Evolutionary conservation across 1,139 yeast genomes (phyloP).

Genomic region (Pichia sp.): DNA sequence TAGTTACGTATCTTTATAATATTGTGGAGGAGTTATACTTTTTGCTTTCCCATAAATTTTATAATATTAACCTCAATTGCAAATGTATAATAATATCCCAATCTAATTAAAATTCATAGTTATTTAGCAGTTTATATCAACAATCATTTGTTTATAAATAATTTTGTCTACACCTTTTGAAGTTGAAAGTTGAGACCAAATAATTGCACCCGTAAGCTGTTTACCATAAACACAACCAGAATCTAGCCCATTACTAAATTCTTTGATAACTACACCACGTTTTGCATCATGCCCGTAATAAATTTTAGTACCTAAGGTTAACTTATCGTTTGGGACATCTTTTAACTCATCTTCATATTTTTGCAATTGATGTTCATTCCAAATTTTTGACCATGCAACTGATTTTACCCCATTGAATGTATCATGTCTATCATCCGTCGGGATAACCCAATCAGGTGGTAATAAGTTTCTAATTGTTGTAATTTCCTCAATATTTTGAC

Average conservation of each 20-base stretch:
- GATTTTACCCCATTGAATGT: conserved; percentile 59
- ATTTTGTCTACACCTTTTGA: conserved; percentile 1
- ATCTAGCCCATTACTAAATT: conserved; percentile 74
- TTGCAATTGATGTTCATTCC: conserved; percentile 44
- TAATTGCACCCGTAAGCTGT: conserved; percentile 57
- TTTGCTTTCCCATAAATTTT: too few species aligned
- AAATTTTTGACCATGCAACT: conserved; percentile 52
- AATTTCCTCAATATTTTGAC: conserved; percentile 58
- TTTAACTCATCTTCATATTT: conserved; percentile 11
- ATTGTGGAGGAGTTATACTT: too few species aligned
- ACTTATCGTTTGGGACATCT: conserved; percentile 8
- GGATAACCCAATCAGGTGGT: conserved; percentile 50
- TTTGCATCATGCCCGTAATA: conserved; percentile 89
- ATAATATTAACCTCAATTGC: too few species aligned
- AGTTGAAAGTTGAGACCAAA: conserved; percentile 31
- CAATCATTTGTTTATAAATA: conserved; percentile 14
- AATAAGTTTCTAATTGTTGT: conserved; percentile 56
- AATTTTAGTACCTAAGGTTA: conserved; percentile 41
- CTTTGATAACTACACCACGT: conserved; percentile 60
- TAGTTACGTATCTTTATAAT: too few species aligned
- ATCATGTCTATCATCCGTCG: conserved; percentile 45
- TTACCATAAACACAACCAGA: conserved; percentile 78
- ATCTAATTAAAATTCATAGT: too few species aligned
- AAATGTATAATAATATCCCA: too few species aligned
- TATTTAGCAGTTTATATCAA: conserved; percentile 25